These are phyloP conservation scores for Teunomyces gatunensis DNA, from an alignment of 805 yeast species.

Conservation along the genomic window DNA sequence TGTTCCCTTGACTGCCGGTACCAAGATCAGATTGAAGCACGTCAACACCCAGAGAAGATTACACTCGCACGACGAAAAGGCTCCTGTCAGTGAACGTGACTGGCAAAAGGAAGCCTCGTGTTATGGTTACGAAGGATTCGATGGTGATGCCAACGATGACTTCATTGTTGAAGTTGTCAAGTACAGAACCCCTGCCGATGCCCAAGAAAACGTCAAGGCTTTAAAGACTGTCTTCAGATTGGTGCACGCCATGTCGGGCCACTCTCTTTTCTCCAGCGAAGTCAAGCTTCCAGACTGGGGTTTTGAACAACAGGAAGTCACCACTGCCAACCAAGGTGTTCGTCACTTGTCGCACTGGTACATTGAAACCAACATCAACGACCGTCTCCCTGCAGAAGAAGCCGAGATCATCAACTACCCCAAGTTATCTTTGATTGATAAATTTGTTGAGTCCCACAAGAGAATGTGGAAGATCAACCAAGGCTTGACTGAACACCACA, in stretches of 20 bases:
- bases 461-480: conserved; percentile 77
- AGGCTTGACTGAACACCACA: conserved; percentile 66
- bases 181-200: conserved; percentile 48
- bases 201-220: conserved; percentile 59
- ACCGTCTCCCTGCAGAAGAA: conserved; percentile 31
- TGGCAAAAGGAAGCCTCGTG: conserved; percentile 83
- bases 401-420: conserved; percentile 45
- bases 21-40: conserved; percentile 69
- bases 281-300: conserved; percentile 81
- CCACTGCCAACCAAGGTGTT: conserved; percentile 71
- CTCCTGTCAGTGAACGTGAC: conserved; percentile 72
- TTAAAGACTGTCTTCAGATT: conserved; percentile 69
- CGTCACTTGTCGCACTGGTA: conserved; percentile 65
- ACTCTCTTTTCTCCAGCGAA: conserved; percentile 73
- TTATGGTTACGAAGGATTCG: conserved; percentile 75
- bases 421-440: conserved; percentile 51
- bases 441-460: conserved; percentile 62
- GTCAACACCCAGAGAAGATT: conserved; percentile 58
- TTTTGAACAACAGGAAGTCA: conserved; percentile 80
- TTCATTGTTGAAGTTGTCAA: conserved; percentile 72
- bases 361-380: conserved; percentile 66
- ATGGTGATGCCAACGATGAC: conserved; percentile 83
- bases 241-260: conserved; percentile 76
- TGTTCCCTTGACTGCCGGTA: conserved; percentile 62
- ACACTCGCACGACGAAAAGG: conserved; percentile 81